A percentile compares a stretch with the other conserved stretches of the same genome.
phyloP scores from a whole-genome alignment of 352 stramenopile genomes.

The Pythium chondricola region DNA sequence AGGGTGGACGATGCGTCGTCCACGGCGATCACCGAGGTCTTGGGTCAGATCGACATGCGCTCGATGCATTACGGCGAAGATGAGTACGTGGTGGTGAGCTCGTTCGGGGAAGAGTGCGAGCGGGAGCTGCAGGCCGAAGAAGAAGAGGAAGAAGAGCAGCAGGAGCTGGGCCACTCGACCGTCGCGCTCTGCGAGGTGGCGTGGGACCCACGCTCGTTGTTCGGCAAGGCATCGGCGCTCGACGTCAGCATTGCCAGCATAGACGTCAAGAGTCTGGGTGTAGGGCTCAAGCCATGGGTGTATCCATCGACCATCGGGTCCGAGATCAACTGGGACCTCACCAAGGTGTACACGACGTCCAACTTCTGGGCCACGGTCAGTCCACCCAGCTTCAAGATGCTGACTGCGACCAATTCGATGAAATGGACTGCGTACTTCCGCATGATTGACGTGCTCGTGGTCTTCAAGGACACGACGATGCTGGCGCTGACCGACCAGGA shows the following conservation, averaged over 20 bases:
- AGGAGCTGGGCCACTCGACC: neutral
- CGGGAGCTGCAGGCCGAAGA: neutral
- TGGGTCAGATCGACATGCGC: too few relatives aligned
- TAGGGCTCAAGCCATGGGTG: neutral
- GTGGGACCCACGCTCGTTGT: neutral
- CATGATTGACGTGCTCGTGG: neutral
- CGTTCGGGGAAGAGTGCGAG: slow-evolving; percentile 1
- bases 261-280: neutral
- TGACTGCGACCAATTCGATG: neutral
- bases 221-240: neutral
- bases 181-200: neutral
- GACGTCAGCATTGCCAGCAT: neutral
- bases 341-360: neutral
- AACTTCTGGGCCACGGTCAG: neutral
- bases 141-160: neutral
- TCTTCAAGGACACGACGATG: slow-evolving; percentile 3
- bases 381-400: neutral
- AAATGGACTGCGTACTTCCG: slow-evolving; percentile 3
- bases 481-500: slow-evolving; percentile 6
- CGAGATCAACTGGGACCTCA: neutral
- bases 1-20: too few relatives aligned
- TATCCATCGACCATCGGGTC: neutral
- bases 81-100: neutral
- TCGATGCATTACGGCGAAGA: neutral
- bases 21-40: too few relatives aligned